Base-by-base conservation (phyloP, 1,139 yeast genomes). In the Yamadazyma mexicana region DNA sequence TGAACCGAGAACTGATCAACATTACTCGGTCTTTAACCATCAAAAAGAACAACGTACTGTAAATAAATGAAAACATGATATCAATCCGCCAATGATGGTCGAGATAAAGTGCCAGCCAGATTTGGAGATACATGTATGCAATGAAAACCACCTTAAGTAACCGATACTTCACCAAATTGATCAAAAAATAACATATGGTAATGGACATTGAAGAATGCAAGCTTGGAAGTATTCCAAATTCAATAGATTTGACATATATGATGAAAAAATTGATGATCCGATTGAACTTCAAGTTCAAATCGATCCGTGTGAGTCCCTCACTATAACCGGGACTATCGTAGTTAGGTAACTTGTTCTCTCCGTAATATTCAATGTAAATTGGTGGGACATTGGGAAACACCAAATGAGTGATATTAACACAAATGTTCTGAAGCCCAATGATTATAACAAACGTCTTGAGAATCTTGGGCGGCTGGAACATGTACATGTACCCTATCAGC, bases 61-160 rank as follows among this genome's bases (percentile, higher is more conserved):
- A 53, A 27, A 77, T 59, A 7, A 73, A 32, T 4, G 71, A 55
- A 55, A 73, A 75, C 38, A 69, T 54, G n/a, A 63, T 39, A 50
- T 83, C 88, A 27, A 81, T 58, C 45, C 86, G 64, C 75, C 83
- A 83, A 59, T 83, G 88, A 56, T 83, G 89, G 54, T 81, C 87
- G 44, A 83, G 59, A 51, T 83, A 83, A 59, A 83, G 81, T 11
- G 88, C 81, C 17, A 85, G 80, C 87, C 87, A 83, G 83, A 87
- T 80, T 55, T 82, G 88, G 35, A 79, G 55, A 5, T 64, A 43
- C 34, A 77, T 75, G 62, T 77, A 67, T 3, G 40, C 31, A 39
- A 68, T 48, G 40, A 72, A 64, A 24, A 58, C 42, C 14, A 56
- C 34, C 51, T 74, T 62, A 46, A 74, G 56, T 0, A 56, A 30